These are phyloP conservation scores for Geoglossum glabrum DNA, from an alignment of 495 filamentous ascomycete genomes.

Conservation along the genomic window DNA sequence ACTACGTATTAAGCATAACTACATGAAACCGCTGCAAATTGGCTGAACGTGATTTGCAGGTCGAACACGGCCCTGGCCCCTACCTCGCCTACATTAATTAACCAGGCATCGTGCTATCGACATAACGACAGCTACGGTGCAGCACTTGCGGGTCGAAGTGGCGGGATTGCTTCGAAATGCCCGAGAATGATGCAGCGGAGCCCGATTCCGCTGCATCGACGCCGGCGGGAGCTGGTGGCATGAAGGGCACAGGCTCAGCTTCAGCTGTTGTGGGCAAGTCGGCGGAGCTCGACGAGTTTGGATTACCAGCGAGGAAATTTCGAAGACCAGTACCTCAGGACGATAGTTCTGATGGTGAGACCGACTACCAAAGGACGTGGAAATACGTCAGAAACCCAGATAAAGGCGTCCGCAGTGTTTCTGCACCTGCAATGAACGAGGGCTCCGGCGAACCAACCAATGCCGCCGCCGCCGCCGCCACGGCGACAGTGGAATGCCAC, in stretches of 20 bases:
- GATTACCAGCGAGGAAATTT: conserved; percentile 29
- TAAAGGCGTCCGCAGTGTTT: background rate
- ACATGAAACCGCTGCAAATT: too few relatives aligned
- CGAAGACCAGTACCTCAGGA: conserved; percentile 2
- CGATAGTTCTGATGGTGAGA: conserved; percentile 3
- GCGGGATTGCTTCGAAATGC: background rate
- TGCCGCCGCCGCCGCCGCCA: background rate
- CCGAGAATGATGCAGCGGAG: background rate
- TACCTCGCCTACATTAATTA: too few relatives aligned
- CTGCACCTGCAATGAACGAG: background rate
- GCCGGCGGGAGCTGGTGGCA: background rate
- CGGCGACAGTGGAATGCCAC: background rate
- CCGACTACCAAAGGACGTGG: background rate
- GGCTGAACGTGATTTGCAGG: too few relatives aligned
- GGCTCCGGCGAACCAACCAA: background rate
- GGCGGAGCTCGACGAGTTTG: conserved; percentile 32
- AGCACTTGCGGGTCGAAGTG: background rate
- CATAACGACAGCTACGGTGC: background rate
- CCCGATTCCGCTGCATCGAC: background rate
- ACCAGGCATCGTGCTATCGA: too few relatives aligned
- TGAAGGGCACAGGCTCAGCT: background rate
- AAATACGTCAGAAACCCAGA: background rate
- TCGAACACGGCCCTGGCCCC: too few relatives aligned
- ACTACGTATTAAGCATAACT: too few relatives aligned
- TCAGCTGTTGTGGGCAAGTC: background rate